Evolutionary conservation across 2,329 filamentous ascomycete genomes (phyloP).

Genomic region (Myriosclerotinia duriaeana): DNA sequence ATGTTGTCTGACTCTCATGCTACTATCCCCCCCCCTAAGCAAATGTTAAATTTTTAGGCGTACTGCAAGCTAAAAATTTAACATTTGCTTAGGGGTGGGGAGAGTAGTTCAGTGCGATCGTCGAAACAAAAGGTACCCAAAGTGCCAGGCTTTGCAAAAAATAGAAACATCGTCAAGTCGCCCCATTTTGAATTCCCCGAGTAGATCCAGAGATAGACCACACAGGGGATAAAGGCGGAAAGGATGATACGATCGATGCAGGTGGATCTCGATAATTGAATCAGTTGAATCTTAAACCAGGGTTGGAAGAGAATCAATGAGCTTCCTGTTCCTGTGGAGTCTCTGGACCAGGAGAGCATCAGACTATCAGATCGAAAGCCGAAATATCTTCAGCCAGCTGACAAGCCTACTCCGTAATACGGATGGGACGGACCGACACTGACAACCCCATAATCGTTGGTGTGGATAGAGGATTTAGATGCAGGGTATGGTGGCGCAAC

Average conservation of each 20-base stretch:
- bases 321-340: conserved; percentile 2
- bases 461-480: conserved; percentile 13
- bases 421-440: conserved; percentile 32
- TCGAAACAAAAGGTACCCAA: conserved; percentile 30
- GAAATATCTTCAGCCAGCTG: conserved; percentile 29
- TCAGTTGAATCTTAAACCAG: background rate
- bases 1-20: conserved; percentile 18
- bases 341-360: conserved; percentile 27
- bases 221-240: conserved; percentile 28
- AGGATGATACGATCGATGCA: conserved; percentile 31
- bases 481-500: conserved; percentile 28
- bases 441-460: conserved; percentile 18
- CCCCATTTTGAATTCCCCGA: conserved; percentile 22
- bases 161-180: conserved; percentile 25
- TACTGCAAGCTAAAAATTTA: too few relatives aligned
- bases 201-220: conserved; percentile 30
- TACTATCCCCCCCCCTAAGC: too few relatives aligned
- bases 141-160: conserved; percentile 32
- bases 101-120: conserved; percentile 32
- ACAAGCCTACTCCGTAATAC: conserved; percentile 27
- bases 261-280: conserved; percentile 20
- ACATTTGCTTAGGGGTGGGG: too few relatives aligned
- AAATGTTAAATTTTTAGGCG: too few relatives aligned
- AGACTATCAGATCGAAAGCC: conserved; percentile 14
- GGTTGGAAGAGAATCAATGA: background rate